Evolutionary conservation across 805 yeast species (phyloP), one percentile per base, ranked within the genome.

Genomic region (Metschnikowia peoriensis): DNA sequence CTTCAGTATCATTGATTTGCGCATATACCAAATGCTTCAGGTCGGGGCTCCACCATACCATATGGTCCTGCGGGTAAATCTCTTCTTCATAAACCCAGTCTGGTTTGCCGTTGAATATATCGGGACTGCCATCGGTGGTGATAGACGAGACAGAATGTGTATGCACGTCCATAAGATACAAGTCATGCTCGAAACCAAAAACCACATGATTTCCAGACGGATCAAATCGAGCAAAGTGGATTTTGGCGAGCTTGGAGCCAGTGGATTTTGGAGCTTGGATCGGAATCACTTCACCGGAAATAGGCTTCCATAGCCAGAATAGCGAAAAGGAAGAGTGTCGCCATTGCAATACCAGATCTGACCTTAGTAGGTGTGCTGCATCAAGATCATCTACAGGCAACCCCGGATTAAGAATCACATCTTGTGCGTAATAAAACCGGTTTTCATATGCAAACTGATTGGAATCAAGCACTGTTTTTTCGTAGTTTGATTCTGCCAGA

Each of bases 11-110:
- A 60, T 88, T 77, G 22, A 81, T 75, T 56, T 71, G 77, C 54
- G 86, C 76, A 60, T 73, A 88, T 0, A 85, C 71, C 44, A 87
- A 55, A 49, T 71, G 71, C 1, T 80, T 65, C 57, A 85, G 88
- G 56, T 83, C 82, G 1, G 86, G 85, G 14, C 85, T 71, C 91
- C 93, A 88, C 88, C 90, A 87, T 11, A 87, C 69, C 0, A 87
- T 82, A 37, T 65, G 68, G 55, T 86, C 92, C 14, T 70, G 60
- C 0, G 77, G 77, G 11, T 84, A 67, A 1, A 88, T 88, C 61
- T 88, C 96, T 62, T 88, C 96, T 65, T 88, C 96, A 65, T 88
- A 88, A 1, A 88, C 85, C 94, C 96, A 88, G 62, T 88, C 94
- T 0, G 92, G 84, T 56, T 77, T 84, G 6, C 89, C 96, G 59